Conservation (phyloP, 176 grass and related monocot species). For the Zea luxurians region DNA sequence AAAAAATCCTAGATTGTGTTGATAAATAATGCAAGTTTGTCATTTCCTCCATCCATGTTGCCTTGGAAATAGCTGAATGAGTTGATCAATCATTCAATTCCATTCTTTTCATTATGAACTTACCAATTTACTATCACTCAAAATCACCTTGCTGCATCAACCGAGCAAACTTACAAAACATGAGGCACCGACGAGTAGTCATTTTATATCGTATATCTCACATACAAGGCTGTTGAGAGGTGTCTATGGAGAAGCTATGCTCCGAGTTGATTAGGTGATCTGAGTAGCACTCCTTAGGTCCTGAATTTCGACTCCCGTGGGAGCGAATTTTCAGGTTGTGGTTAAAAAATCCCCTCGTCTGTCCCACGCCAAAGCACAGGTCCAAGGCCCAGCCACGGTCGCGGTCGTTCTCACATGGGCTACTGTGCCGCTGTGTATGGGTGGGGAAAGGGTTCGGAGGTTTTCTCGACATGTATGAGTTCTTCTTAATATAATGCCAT, state of each 20-base stretch:
- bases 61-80: neutral
- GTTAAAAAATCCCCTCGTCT: too few relatives aligned
- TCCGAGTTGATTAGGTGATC: too few relatives aligned
- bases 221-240: neutral
- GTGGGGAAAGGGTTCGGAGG: too few relatives aligned
- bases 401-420: too few relatives aligned
- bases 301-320: too few relatives aligned
- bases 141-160: constrained; percentile 16
- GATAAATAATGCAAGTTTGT: neutral
- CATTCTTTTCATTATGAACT: neutral
- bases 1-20: neutral
- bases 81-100: constrained; percentile 2
- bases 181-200: neutral
- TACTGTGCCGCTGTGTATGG: too few relatives aligned
- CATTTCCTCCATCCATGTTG: neutral
- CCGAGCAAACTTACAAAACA: neutral
- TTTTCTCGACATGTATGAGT: too few relatives aligned
- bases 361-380: too few relatives aligned
- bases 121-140: constrained; percentile 2
- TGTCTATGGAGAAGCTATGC: neutral
- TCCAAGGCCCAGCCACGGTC: too few relatives aligned
- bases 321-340: too few relatives aligned
- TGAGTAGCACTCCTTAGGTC: too few relatives aligned
- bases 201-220: neutral
- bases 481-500: too few relatives aligned